A percentile compares a stretch with the other conserved stretches of the same genome.
These are phyloP conservation scores for Trematosphaeria pertusa DNA, from an alignment of 2,329 filamentous ascomycete genomes.

Conservation along the genomic window DNA sequence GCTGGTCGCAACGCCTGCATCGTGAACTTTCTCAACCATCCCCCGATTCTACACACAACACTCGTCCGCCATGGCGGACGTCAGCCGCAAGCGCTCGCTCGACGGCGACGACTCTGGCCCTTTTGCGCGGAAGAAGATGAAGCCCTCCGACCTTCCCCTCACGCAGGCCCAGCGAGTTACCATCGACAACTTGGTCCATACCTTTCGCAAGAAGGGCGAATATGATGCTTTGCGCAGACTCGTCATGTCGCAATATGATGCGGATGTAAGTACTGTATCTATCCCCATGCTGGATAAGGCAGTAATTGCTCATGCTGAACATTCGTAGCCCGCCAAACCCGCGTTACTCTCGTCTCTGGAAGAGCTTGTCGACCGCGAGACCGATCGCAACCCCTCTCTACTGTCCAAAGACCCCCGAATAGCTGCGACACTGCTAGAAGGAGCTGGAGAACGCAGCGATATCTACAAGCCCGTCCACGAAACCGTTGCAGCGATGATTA, in stretches of 20 bases:
- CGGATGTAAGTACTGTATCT: constrained; percentile 61
- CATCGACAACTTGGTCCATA: constrained; percentile 78
- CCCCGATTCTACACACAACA: constrained; percentile 1
- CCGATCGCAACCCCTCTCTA: constrained; percentile 76
- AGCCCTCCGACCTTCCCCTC: constrained; percentile 76
- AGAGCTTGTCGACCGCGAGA: constrained; percentile 73
- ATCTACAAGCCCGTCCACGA: constrained; percentile 76
- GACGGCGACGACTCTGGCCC: constrained; percentile 38
- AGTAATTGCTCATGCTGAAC: constrained; percentile 5
- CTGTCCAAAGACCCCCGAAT: constrained; percentile 77
- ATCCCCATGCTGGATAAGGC: constrained; percentile 5
- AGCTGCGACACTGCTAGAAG: constrained; percentile 77
- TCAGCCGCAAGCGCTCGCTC: constrained; percentile 38
- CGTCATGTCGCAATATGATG: constrained; percentile 76
- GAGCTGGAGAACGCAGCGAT: constrained; percentile 76
- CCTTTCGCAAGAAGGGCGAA: constrained; percentile 85
- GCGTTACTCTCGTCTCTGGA: constrained; percentile 71
- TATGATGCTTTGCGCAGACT: constrained; percentile 81
- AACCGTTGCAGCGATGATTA: constrained; percentile 72
- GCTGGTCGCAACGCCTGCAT: constrained; percentile 2
- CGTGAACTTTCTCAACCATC: constrained; percentile 1
- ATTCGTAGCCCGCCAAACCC: constrained; percentile 69
- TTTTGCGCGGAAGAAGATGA: constrained; percentile 64
- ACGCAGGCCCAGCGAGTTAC: constrained; percentile 74
- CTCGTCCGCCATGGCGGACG: constrained; percentile 38